Percentiles rank a stretch among this genome's conserved stretches.
Evolutionary conservation across 352 stramenopile species (phyloP).

Genomic region (Albugo candida): DNA sequence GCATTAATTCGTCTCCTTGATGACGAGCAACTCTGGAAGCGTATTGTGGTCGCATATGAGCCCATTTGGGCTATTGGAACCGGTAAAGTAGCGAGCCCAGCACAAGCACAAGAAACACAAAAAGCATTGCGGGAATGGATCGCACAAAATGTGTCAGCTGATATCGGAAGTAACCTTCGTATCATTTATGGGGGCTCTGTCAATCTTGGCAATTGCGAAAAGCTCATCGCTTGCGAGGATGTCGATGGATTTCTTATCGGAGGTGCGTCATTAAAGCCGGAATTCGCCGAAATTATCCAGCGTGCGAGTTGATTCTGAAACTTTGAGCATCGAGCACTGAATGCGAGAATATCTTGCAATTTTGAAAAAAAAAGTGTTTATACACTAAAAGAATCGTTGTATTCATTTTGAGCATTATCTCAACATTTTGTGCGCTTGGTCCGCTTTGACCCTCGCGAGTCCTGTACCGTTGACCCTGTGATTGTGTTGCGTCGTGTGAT

Average conservation of each 20-base stretch:
- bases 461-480: no score
- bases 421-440: no score
- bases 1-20: constrained; percentile 73
- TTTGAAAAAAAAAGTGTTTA: no score
- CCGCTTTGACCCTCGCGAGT: no score
- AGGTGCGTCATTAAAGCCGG: constrained; percentile 83
- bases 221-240: constrained; percentile 71
- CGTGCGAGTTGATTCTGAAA: constrained; percentile 38
- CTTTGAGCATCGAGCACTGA: neutral
- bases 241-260: constrained; percentile 90
- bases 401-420: no score
- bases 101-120: constrained; percentile 87
- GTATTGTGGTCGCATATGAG: constrained; percentile 91
- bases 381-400: no score
- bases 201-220: constrained; percentile 75
- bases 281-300: constrained; percentile 79
- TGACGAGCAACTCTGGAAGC: constrained; percentile 40
- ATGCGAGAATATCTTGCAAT: no score
- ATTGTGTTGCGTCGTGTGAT: no score
- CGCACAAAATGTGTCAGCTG: constrained; percentile 29
- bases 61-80: constrained; percentile 97
- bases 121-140: constrained; percentile 73
- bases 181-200: constrained; percentile 90
- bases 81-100: constrained; percentile 87
- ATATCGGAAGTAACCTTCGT: constrained; percentile 49